Evolutionary conservation across 1,139 yeast genomes (phyloP), one percentile per base, ranked within the genome.

Genomic region (Schizosaccharomyces versatilis): DNA sequence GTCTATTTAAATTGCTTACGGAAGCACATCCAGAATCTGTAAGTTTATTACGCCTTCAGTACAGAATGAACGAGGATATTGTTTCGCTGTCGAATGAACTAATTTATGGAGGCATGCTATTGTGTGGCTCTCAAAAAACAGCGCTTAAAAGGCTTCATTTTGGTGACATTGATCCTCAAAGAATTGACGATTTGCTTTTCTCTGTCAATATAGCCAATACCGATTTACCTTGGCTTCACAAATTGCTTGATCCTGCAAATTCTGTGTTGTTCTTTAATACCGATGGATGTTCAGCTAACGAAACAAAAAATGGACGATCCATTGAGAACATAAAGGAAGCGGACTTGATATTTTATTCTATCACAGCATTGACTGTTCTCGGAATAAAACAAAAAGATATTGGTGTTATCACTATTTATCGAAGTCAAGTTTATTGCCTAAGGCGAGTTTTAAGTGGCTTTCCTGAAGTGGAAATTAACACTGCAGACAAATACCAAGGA

Each of bases 401-500:
- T 55, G 98, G 98, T 3, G 80, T 93, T 0, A 84, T 93, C 79
- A 80, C 97, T 0, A 77, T 85, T 54, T 88, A 93, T 65, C 72
- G 94, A 51, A 84, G 90, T 0, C 99, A 90, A 64, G 68, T 90
- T 51, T 71, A 71, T 51, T 41, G 60, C 12, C 51, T 61, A 6
- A 51, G 55, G 8, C 70, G 74, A 12, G 66, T 69, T 38, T 69
- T 82, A 47, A 59, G 65, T 0, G 64, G 65, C 1, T 66, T 69
- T 15, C 65, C 65, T 42, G 75, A 71, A 0, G 69, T 90, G 44
- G 97, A 90, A 61, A 74, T 84, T 36, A 70, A 90, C 58, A 93
- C 98, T 0, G 97, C 96, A 0, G 99, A 93, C 66, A 90, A 84
- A 60, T 90, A 83, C 61, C 98, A 93, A 67, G 99, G 98, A 0